phyloP scores from a whole-genome alignment of 805 yeast species.

The Grigorovia jiainica region DNA sequence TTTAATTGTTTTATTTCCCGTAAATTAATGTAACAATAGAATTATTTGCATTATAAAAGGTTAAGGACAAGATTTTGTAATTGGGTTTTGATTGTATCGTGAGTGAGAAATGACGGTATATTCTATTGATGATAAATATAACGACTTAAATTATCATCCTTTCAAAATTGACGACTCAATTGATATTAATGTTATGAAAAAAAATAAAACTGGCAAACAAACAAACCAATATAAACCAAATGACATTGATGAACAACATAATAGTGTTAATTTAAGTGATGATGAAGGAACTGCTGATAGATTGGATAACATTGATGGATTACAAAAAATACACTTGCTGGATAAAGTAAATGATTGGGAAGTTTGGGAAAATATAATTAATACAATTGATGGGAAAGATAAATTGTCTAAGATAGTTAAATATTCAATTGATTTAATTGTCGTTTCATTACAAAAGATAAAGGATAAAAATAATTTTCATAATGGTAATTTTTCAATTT shows the following conservation, averaged over 20 bases:
- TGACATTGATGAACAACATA: neutral
- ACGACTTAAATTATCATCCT: neutral
- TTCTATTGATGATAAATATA: neutral
- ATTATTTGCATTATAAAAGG: no score
- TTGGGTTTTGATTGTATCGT: no score
- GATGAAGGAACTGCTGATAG: no score
- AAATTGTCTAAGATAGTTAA: conserved; percentile 57
- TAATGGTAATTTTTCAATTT: no score
- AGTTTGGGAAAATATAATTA: conserved; percentile 5
- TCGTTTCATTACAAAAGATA: conserved; percentile 8
- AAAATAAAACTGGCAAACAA: neutral
- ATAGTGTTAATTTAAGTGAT: neutral
- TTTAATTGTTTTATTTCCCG: no score
- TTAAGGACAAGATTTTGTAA: no score
- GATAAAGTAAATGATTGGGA: conserved; percentile 1
- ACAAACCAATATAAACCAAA: neutral
- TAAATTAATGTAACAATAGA: no score
- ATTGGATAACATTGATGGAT: no score
- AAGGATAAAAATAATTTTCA: neutral
- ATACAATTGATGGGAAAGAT: conserved; percentile 50
- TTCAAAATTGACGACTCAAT: neutral
- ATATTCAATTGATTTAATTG: conserved; percentile 45
- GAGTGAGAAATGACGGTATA: neutral
- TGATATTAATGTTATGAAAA: neutral
- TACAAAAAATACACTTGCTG: no score